Evolutionary conservation across 2,329 filamentous ascomycete species (phyloP).

Genomic region (Ceratocystis papillata): DNA sequence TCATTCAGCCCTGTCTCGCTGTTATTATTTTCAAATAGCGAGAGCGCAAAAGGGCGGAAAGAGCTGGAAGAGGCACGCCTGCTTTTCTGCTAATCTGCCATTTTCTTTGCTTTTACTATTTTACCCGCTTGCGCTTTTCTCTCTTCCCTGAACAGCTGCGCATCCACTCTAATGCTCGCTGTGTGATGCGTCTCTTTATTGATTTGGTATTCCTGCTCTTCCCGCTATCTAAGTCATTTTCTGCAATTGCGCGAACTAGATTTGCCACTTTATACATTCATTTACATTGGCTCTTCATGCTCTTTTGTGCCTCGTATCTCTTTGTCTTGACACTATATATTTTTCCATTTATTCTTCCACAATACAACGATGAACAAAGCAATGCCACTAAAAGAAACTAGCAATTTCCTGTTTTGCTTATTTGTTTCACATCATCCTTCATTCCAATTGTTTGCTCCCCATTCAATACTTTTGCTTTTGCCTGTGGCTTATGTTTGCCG

Average conservation of each 20-base stretch:
- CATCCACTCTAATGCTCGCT: neutral
- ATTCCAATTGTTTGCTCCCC: neutral
- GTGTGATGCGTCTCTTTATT: neutral
- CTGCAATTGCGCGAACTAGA: conserved; percentile 11
- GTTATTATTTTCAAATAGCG: conserved; percentile 16
- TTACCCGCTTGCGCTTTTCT: no score
- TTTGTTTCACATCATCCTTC: neutral
- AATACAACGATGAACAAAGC: no score
- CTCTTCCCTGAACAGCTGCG: no score
- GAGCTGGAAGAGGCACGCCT: no score
- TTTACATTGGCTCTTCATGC: neutral
- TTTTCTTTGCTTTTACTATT: no score
- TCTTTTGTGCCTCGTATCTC: neutral
- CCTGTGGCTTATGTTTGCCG: conserved; percentile 2
- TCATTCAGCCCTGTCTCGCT: conserved; percentile 18
- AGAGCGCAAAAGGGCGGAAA: neutral
- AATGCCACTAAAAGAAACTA: neutral
- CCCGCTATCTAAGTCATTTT: neutral
- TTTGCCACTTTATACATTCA: neutral
- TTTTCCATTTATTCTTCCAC: no score
- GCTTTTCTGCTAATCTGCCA: no score
- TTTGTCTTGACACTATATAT: neutral
- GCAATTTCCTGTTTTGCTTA: neutral
- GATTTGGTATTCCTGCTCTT: neutral
- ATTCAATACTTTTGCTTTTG: neutral